These are phyloP conservation scores for Inga leiocalycina DNA, from an alignment of 306 rosid species.

Conservation along the genomic window DNA sequence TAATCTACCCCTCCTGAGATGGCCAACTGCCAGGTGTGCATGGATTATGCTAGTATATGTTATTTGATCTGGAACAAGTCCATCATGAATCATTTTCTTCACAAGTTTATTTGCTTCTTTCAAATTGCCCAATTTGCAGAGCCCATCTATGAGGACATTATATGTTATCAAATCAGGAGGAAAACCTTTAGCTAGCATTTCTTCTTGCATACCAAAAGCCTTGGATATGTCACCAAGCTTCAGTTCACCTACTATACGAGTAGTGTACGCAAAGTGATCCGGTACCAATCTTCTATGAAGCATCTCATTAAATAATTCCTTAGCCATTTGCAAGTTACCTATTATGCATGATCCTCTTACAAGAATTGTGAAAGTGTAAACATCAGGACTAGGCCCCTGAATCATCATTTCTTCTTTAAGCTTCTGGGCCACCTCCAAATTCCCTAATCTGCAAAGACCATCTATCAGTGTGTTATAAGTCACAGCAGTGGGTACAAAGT, in stretches of 20 bases:
- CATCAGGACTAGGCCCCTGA: conserved; percentile 62
- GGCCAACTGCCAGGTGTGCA: conserved; percentile 59
- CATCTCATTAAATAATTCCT: conserved; percentile 74
- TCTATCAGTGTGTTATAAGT: conserved; percentile 81
- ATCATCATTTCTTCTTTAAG: conserved; percentile 65
- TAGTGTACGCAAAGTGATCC: conserved; percentile 64
- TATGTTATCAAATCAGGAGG: conserved; percentile 73
- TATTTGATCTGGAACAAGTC: conserved; percentile 68
- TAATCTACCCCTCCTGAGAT: conserved; percentile 60
- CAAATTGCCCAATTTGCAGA: conserved; percentile 57
- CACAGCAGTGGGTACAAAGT: conserved; percentile 53
- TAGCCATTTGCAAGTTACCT: conserved; percentile 68
- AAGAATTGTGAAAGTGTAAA: conserved; percentile 69
- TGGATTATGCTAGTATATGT: conserved; percentile 80
- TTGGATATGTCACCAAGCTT: conserved; percentile 58
- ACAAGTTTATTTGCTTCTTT: conserved; percentile 53
- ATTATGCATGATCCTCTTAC: conserved; percentile 62
- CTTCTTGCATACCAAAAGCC: conserved; percentile 74
- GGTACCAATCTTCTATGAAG: conserved; percentile 59
- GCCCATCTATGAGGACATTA: conserved; percentile 71
- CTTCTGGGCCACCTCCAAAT: conserved; percentile 60
- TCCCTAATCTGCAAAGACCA: conserved; percentile 70
- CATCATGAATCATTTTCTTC: conserved; percentile 54
- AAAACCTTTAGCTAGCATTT: conserved; percentile 67
- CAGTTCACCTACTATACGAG: conserved; percentile 70